These are phyloP conservation scores for Beta lomatogona DNA, from an alignment of 179 eudicot species.

Conservation along the genomic window DNA sequence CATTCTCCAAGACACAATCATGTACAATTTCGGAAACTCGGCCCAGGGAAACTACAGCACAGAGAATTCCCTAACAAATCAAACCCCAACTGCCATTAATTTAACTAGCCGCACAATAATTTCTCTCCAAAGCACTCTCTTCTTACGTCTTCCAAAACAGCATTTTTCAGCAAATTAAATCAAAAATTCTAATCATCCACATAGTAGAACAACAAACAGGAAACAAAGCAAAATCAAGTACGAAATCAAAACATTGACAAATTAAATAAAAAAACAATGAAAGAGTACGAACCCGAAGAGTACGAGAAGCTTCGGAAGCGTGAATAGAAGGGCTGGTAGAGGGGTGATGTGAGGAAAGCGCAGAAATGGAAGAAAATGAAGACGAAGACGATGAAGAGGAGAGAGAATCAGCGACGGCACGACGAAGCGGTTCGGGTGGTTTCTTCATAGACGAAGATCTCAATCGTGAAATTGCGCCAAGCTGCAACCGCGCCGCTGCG, in stretches of 20 bases:
- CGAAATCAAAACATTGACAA: neutral
- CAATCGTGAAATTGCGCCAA: constrained; percentile 56
- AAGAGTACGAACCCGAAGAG: constrained; percentile 62
- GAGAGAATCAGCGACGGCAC: constrained; percentile 91
- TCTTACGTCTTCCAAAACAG: neutral
- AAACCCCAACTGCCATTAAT: neutral
- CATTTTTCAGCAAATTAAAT: neutral
- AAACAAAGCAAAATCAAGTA: neutral
- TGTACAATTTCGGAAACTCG: neutral
- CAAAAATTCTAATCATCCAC: neutral
- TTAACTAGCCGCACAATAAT: neutral
- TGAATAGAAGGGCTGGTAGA: constrained; percentile 51
- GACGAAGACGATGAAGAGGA: constrained; percentile 64
- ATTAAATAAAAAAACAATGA: neutral
- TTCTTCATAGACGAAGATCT: constrained; percentile 90
- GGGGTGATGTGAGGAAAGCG: constrained; percentile 47
- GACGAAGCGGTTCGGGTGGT: constrained; percentile 97
- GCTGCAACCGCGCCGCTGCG: constrained; percentile 42
- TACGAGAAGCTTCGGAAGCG: constrained; percentile 79
- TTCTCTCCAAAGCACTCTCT: neutral
- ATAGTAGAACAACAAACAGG: neutral
- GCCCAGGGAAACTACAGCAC: neutral
- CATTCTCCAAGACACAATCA: neutral
- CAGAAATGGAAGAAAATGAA: constrained; percentile 41
- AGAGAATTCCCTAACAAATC: neutral